Evolutionary conservation across 352 stramenopile species (phyloP).

Genomic region (Phytophthora macrochlamydospora): DNA sequence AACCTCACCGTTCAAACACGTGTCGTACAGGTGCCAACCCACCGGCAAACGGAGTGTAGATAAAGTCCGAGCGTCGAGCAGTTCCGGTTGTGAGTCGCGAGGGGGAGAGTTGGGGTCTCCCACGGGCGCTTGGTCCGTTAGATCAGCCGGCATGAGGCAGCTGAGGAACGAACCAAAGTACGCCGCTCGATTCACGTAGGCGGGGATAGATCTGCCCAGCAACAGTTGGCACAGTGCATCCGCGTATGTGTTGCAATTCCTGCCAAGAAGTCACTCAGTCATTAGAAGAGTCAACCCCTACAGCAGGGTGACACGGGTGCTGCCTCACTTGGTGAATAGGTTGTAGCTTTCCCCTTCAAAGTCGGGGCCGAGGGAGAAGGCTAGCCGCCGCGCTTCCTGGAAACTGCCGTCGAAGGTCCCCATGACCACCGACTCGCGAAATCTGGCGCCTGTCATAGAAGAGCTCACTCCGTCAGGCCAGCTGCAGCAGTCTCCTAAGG

Average conservation of each 20-base stretch:
- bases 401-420: constrained; percentile 87
- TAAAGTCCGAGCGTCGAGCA: constrained; percentile 36
- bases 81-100: constrained; percentile 20
- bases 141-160: constrained; percentile 71
- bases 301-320: background rate
- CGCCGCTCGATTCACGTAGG: constrained; percentile 93
- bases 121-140: constrained; percentile 65
- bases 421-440: constrained; percentile 90
- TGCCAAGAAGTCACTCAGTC: constrained; percentile 9
- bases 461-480: background rate
- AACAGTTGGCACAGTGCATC: constrained; percentile 88
- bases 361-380: constrained; percentile 84
- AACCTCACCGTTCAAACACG: background rate
- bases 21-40: background rate
- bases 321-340: constrained; percentile 80
- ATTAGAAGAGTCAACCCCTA: background rate
- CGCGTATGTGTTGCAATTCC: constrained; percentile 96
- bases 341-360: constrained; percentile 93
- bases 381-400: constrained; percentile 78
- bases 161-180: constrained; percentile 92
- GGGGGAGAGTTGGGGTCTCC: constrained; percentile 34
- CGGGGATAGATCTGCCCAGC: constrained; percentile 79
- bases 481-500: background rate
- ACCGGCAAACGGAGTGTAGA: constrained; percentile 75
- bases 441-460: constrained; percentile 67